These are phyloP conservation scores for Orbilia quercus DNA, from an alignment of 2,329 filamentous ascomycete species.

Conservation along the genomic window DNA sequence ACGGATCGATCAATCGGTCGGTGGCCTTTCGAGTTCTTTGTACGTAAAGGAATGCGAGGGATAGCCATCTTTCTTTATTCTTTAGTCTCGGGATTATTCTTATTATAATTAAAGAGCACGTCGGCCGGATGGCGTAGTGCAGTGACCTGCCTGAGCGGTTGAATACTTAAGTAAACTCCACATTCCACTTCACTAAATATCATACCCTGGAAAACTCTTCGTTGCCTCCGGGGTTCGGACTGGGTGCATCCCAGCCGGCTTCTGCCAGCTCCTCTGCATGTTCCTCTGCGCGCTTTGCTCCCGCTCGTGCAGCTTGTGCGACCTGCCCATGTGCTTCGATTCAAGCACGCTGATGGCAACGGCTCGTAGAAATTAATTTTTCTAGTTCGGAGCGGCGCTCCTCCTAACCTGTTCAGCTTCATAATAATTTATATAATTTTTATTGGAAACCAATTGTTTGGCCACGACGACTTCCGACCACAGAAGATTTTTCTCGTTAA, in stretches of 20 bases:
- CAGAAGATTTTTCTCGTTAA: no score
- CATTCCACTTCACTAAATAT: no score
- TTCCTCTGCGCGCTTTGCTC: slow-evolving; percentile 18
- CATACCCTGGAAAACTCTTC: not conserved
- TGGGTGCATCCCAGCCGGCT: slow-evolving; percentile 37
- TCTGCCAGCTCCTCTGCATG: no score
- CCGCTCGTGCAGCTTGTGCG: slow-evolving; percentile 28
- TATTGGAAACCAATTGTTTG: no score
- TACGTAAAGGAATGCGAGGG: slow-evolving; percentile 44
- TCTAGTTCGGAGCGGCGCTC: slow-evolving; percentile 2
- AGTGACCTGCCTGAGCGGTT: no score
- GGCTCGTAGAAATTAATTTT: slow-evolving; percentile 17
- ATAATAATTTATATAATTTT: no score
- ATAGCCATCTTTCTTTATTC: no score
- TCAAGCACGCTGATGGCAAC: not conserved
- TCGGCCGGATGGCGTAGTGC: slow-evolving; percentile 44
- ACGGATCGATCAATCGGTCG: not conserved
- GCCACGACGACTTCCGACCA: no score
- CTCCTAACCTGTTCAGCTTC: not conserved
- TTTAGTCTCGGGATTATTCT: no score
- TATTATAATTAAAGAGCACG: no score
- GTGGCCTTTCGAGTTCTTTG: slow-evolving; percentile 27
- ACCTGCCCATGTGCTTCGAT: slow-evolving; percentile 27
- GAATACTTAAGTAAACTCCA: no score
- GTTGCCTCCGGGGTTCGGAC: slow-evolving; percentile 17